These are phyloP conservation scores for Microdochium trichocladiopsis DNA, from an alignment of 2,329 filamentous ascomycete species.

Conservation along the genomic window DNA sequence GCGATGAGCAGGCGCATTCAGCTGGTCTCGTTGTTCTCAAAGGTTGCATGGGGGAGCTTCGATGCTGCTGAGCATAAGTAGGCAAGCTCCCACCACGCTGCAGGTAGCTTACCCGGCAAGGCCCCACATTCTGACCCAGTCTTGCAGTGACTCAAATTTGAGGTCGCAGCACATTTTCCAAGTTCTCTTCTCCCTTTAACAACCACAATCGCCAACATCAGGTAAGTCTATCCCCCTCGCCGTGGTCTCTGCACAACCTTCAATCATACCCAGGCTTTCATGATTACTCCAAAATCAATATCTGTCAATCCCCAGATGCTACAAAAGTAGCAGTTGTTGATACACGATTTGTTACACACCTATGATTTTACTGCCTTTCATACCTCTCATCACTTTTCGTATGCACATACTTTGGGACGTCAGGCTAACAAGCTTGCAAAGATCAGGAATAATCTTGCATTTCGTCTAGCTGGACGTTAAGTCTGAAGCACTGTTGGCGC, in stretches of 20 bases:
- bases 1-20: no score
- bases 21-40: no score
- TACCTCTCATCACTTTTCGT: not conserved
- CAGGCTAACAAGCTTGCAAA: not conserved
- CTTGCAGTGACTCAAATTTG: not conserved
- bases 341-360: conserved; percentile 33
- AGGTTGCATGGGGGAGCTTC: no score
- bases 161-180: not conserved
- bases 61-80: no score
- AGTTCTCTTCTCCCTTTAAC: conserved; percentile 6
- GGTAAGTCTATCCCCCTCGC: conserved; percentile 10
- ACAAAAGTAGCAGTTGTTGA: conserved; percentile 40
- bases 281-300: conserved; percentile 59
- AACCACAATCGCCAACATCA: conserved; percentile 5
- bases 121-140: not conserved
- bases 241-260: not conserved
- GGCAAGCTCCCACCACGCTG: no score
- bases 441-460: not conserved
- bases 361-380: conserved; percentile 6
- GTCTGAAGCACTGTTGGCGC: not conserved
- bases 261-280: conserved; percentile 17
- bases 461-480: not conserved
- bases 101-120: not conserved
- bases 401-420: not conserved
- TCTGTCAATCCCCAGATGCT: conserved; percentile 79